Conservation (phyloP, 768 basidiomycete genomes). For the Tricholoma sp. region DNA sequence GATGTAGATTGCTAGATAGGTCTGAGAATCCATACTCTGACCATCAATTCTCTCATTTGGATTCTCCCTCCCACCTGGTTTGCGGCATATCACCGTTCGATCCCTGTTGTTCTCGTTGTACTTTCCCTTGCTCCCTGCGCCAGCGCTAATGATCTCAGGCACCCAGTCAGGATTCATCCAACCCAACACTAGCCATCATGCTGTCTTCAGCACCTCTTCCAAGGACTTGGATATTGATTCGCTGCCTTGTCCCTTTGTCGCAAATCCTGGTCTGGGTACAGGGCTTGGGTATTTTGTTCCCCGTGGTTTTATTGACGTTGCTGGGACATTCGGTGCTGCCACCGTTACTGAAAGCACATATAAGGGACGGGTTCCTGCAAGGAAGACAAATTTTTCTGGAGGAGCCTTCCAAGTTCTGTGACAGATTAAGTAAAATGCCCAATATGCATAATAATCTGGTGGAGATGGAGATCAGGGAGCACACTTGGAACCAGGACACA, state of each 20-base stretch:
- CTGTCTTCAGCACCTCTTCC: conserved; percentile 42
- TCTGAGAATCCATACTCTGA: too few relatives aligned
- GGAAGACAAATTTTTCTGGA: conserved; percentile 96
- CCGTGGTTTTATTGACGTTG: conserved; percentile 84
- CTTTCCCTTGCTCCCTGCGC: conserved; percentile 68
- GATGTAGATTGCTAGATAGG: too few relatives aligned
- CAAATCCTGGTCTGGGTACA: conserved; percentile 79
- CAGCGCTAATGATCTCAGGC: conserved; percentile 68
- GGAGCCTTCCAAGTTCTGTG: conserved; percentile 85
- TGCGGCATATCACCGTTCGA: conserved; percentile 70
- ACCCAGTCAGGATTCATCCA: conserved; percentile 98
- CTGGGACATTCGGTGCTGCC: conserved; percentile 60
- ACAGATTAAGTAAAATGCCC: background rate
- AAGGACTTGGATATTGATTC: too few relatives aligned
- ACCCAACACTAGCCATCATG: conserved; percentile 51
- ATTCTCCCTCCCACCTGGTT: conserved; percentile 86
- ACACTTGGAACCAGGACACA: conserved; percentile 99
- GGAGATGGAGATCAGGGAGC: too few relatives aligned
- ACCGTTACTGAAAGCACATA: conserved; percentile 91
- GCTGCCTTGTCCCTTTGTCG: conserved; percentile 73
- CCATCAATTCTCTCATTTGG: conserved; percentile 90
- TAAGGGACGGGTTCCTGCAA: conserved; percentile 87
- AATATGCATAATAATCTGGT: too few relatives aligned
- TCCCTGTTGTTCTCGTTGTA: conserved; percentile 40
- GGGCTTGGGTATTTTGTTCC: conserved; percentile 94